Evolutionary conservation across 495 filamentous ascomycete species (phyloP), one percentile per base, ranked within the genome.

Genomic region (Penicillium fimorum): DNA sequence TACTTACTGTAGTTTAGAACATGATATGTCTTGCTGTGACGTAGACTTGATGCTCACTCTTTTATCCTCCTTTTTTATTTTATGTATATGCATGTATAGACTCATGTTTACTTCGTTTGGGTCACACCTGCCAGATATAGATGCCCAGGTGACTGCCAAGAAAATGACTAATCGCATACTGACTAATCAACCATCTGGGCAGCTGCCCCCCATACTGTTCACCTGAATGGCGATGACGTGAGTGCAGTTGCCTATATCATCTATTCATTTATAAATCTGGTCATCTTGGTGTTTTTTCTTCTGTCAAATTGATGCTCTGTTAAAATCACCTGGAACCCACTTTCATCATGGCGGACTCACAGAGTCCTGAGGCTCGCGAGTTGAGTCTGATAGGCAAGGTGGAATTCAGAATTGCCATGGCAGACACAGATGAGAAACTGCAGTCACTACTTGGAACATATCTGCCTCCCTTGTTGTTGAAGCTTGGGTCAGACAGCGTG

Each of bases 361-460:
- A 64, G 61, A 77, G 70, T 66, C 60, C 61, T 86, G 89, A 91
- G 70, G 82, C 82, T 64, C 80, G 84, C 51, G 94, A 98, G 78
- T 82, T 97, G 58, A 85, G 83, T 56, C 84, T 97, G 50, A 80
- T 96, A 57, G 89, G 89, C 62, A 96, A 95, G 65, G 89, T 97
- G 47, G 91, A 96, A 69, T 87, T 96, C 66, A 83, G 86, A 43
- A 91, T 98, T 55, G 89, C 94, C n/a, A 78, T 90, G 49, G 85
- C 89, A 15, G 86, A 91, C 55, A 82, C 89, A n/a, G 92, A 95
- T 59, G 76, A 79, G 55, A 93, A 91, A 70, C 80, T 98, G 5
- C 84, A 91, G 64, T 69, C 83, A 25, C 77, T 92, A 6, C 79
- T 98, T 25, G 83, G 86, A 56, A 85, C 81, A 11, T 96, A 92